Conservation (phyloP, 805 yeast genomes). For the Lipomyces anomalus region DNA sequence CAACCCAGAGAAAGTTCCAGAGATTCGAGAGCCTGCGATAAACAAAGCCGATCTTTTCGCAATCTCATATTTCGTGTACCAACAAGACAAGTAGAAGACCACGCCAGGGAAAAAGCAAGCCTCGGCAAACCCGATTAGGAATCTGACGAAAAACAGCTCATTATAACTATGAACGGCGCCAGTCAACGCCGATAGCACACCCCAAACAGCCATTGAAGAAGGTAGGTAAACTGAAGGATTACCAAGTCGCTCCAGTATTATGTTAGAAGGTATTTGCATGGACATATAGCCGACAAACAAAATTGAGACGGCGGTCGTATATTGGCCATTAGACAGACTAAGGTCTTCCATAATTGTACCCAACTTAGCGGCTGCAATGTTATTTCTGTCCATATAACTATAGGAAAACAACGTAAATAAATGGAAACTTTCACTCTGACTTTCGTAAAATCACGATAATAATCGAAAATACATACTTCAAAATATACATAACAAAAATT, state of each 20-base stretch:
- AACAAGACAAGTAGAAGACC: conserved; percentile 46
- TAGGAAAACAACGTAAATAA: no score
- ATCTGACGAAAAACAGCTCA: conserved; percentile 42
- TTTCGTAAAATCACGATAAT: no score
- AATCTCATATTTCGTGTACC: conserved; percentile 50
- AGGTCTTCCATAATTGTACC: conserved; percentile 40
- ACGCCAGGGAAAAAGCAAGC: conserved; percentile 48
- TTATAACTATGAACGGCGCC: conserved; percentile 43
- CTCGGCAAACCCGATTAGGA: conserved; percentile 45
- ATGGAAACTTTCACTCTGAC: no score
- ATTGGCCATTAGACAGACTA: conserved; percentile 38
- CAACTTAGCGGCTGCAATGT: conserved; percentile 45
- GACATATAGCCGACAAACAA: conserved; percentile 46
- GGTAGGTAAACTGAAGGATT: conserved; percentile 50
- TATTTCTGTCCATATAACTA: conserved; percentile 42
- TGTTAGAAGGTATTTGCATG: conserved; percentile 47
- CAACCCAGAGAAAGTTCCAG: conserved; percentile 52
- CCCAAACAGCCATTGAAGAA: conserved; percentile 45
- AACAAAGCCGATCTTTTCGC: conserved; percentile 47
- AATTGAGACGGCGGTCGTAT: conserved; percentile 46
- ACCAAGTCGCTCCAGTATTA: conserved; percentile 43
- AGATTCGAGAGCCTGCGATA: conserved; percentile 44
- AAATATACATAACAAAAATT: conserved; percentile 46
- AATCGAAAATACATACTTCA: conserved; percentile 32
- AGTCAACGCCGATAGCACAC: conserved; percentile 41